Percentiles rank a stretch among this genome's conserved stretches.
Evolutionary conservation across 2,329 filamentous ascomycete genomes (phyloP).

Genomic region (Sclerotinia sclerotiorum): DNA sequence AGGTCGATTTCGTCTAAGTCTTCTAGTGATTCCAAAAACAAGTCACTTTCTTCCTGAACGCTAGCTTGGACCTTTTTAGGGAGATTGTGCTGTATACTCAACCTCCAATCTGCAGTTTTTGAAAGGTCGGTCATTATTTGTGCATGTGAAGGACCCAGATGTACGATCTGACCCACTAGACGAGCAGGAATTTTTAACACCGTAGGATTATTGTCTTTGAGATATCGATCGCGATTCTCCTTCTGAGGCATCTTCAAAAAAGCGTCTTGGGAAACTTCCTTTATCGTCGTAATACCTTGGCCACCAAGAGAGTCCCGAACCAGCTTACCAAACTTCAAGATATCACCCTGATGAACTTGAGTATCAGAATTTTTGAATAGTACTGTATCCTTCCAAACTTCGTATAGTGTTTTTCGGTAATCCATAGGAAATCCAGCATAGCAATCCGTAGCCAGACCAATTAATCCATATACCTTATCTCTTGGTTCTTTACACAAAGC

Average conservation of each 20-base stretch:
- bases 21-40: conserved; percentile 23
- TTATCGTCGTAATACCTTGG: conserved; percentile 5
- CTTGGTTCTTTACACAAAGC: conserved; percentile 37
- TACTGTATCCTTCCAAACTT: conserved; percentile 39
- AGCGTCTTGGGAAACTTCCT: conserved; percentile 8
- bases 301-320: conserved; percentile 22
- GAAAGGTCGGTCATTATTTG: conserved; percentile 20
- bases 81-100: conserved; percentile 18
- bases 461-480: conserved; percentile 40
- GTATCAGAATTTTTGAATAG: conserved; percentile 30
- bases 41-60: conserved; percentile 23
- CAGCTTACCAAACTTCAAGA: conserved; percentile 21
- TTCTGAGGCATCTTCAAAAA: conserved; percentile 1
- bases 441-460: conserved; percentile 37
- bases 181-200: conserved; percentile 18
- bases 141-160: conserved; percentile 23
- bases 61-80: neutral
- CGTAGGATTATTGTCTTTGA: neutral
- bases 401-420: conserved; percentile 34
- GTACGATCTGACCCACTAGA: conserved; percentile 19
- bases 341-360: neutral
- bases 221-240: neutral
- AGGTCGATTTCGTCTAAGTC: neutral
- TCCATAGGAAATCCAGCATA: conserved; percentile 36
- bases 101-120: conserved; percentile 19